Evolutionary conservation across 768 basidiomycete species (phyloP), one percentile per base, ranked within the genome.

Genomic region (Hortiboletus campestris): DNA sequence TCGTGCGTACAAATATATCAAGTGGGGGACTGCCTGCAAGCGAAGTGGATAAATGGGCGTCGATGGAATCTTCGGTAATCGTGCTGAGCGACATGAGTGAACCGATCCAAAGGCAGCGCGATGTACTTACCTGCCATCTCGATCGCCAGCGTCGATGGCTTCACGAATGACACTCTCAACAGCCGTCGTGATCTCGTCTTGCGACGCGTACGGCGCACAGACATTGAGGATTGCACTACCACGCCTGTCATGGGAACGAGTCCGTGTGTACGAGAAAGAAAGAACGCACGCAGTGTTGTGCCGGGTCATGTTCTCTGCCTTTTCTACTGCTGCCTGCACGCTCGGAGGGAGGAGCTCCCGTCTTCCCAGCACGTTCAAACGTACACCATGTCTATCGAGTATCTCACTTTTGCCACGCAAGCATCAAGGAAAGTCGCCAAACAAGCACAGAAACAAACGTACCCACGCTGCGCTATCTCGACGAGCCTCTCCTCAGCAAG

Each of bases 1-100:
- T 94, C 0, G 95, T 97, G 40, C 97, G 83, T 20, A 99, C 77
- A 49, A 98, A 80, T 45, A 99, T 82, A 65, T 98, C 96, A 0
- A 97, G 76, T 12, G 92, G 91, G 13, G 89, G 90, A 63, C 85
- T 89, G 19, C 81, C 84, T 13, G 70, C 83, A 28, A 76, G 73
- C 1, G 80, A 75, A 0, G 88, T 91, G 72, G 88, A 82, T 1
- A 96, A 73, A 48, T 86, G 81, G 3, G 76, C 72, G 28, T 86
- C 80, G 56, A 95, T 82, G 48, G 86, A 80, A 2, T 84, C 70
- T 63, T 88, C 88, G 0, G 88, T 85, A 16, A 94, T 81, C 10
- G 68, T 68, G 8, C 80, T 81, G 49, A 7, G 16, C 28, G 19
- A 45, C 14, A 22, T 8, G n/a, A 46, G 34, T 72, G 39, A 51